Percentiles rank a stretch among this genome's conserved stretches.
Conservation (phyloP, 1,284 basidiomycete species). For the Schizopora paradoxa region DNA sequence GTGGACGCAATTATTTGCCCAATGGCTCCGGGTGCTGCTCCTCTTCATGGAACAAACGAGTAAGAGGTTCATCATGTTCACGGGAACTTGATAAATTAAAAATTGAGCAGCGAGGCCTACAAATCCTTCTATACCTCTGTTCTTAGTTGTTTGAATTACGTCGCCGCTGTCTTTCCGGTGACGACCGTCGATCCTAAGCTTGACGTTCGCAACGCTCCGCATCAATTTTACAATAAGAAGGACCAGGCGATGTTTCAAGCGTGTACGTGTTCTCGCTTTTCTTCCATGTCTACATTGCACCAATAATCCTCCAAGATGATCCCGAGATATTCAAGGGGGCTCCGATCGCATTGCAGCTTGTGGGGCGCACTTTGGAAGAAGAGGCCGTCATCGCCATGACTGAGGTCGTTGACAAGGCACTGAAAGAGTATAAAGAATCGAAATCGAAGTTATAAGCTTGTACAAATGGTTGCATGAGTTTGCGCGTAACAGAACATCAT, state of each 20-base stretch:
- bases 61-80: slow-evolving; percentile 24
- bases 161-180: slow-evolving; percentile 60
- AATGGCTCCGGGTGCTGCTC: slow-evolving; percentile 43
- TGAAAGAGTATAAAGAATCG: slow-evolving; percentile 27
- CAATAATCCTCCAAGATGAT: slow-evolving; percentile 39
- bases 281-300: slow-evolving; percentile 13
- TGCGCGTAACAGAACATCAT: too few species aligned
- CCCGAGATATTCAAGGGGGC: slow-evolving; percentile 51
- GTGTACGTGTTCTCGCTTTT: slow-evolving; percentile 39
- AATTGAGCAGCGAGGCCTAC: slow-evolving; percentile 31
- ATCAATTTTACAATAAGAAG: slow-evolving; percentile 39
- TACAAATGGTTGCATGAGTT: too few species aligned
- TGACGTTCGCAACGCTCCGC: slow-evolving; percentile 38
- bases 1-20: slow-evolving; percentile 61
- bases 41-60: slow-evolving; percentile 48
- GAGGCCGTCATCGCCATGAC: slow-evolving; percentile 64
- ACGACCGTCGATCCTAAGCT: slow-evolving; percentile 45
- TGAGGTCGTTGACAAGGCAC: slow-evolving; percentile 48
- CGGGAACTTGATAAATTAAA: not conserved
- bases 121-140: slow-evolving; percentile 46
- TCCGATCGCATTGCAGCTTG: slow-evolving; percentile 66
- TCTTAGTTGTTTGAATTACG: slow-evolving; percentile 68
- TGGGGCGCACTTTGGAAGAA: slow-evolving; percentile 68
- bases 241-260: slow-evolving; percentile 49
- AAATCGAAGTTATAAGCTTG: too few species aligned